A percentile compares a stretch with the other conserved stretches of the same genome.
Conservation (phyloP, 345 rosid genomes). For the Physaria fendleri region DNA sequence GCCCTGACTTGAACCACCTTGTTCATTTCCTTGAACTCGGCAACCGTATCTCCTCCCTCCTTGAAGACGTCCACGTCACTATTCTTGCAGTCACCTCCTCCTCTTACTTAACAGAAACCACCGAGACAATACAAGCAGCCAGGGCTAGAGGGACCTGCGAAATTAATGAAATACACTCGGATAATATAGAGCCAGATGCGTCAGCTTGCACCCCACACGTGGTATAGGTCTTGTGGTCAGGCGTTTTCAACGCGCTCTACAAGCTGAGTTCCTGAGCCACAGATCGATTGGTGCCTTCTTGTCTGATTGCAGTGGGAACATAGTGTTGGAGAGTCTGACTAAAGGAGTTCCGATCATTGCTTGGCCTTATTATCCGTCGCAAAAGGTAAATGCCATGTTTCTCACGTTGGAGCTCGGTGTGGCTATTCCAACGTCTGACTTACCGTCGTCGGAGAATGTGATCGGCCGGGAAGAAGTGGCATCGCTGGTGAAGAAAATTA, state of each 20-base stretch:
- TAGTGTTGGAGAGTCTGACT: constrained; percentile 47
- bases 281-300: constrained; percentile 55
- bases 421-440: constrained; percentile 33
- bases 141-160: constrained; percentile 13
- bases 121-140: constrained; percentile 19
- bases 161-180: constrained; percentile 29
- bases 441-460: constrained; percentile 1
- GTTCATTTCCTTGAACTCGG: constrained; percentile 56
- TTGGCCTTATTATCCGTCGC: constrained; percentile 72
- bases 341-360: constrained; percentile 59
- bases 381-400: constrained; percentile 56
- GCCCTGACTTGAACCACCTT: constrained; percentile 59
- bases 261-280: constrained; percentile 49
- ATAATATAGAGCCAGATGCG: constrained; percentile 30
- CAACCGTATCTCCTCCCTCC: constrained; percentile 33
- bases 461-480: constrained; percentile 42
- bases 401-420: constrained; percentile 37
- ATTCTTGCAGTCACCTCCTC: constrained; percentile 29
- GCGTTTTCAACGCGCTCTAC: constrained; percentile 70
- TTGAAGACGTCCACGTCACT: constrained; percentile 35
- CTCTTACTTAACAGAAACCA: constrained; percentile 20
- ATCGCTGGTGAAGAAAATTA: constrained; percentile 32
- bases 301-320: constrained; percentile 75
- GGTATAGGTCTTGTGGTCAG: constrained; percentile 36
- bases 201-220: constrained; percentile 27